phyloP scores from a whole-genome alignment of 2,329 filamentous ascomycete genomes.

The Aureobasidium vineae region DNA sequence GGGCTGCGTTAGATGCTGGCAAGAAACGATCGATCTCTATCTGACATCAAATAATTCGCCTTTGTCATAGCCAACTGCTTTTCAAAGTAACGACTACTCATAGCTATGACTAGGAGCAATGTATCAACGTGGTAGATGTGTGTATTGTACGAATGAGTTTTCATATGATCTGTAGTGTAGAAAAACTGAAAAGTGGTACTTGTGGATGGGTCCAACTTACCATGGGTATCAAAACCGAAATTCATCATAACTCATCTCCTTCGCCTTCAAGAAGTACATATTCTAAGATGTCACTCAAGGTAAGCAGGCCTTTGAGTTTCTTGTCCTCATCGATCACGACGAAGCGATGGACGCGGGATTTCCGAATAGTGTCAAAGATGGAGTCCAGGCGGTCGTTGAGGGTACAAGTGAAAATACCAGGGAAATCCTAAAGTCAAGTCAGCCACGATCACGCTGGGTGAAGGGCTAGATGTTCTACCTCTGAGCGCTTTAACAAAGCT shows the following conservation, averaged over 20 bases:
- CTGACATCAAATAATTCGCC: background rate
- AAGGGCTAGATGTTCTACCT: conserved; percentile 50
- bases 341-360: conserved; percentile 88
- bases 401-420: conserved; percentile 94
- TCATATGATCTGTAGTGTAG: background rate
- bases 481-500: conserved; percentile 78
- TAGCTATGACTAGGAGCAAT: background rate
- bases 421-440: conserved; percentile 66
- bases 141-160: background rate
- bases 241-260: conserved; percentile 27
- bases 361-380: conserved; percentile 94
- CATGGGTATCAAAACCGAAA: conserved; percentile 25
- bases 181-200: conserved; percentile 18
- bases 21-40: background rate
- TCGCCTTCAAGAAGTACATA: conserved; percentile 79
- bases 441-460: conserved; percentile 25
- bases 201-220: conserved; percentile 21
- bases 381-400: conserved; percentile 89
- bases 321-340: conserved; percentile 90
- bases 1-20: background rate
- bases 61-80: background rate
- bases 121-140: background rate
- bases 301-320: conserved; percentile 83
- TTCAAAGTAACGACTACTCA: background rate
- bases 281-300: conserved; percentile 92